Evolutionary conservation across 139 green algal species (phyloP).

Genomic region (Diplosphaera chodatii): DNA sequence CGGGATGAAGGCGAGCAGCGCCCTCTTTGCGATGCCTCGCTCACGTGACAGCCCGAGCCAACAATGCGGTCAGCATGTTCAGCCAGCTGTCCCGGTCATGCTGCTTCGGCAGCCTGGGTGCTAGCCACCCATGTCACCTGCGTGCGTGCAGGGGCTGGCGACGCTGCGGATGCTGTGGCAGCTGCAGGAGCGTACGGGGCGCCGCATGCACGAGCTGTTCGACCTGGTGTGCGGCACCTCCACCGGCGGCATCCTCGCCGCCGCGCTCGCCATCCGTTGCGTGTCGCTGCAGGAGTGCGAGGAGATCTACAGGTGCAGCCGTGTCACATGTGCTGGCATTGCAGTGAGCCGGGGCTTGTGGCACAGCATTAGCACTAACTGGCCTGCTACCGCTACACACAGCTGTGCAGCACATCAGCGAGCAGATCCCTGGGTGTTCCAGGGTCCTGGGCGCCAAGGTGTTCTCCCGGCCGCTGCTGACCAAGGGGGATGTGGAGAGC

Average conservation of each 20-base stretch:
- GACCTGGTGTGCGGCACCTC: conserved; percentile 84
- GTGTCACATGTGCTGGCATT: too few species aligned
- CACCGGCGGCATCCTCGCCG: conserved; percentile 84
- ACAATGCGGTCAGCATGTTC: too few species aligned
- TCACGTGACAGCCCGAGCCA: too few species aligned
- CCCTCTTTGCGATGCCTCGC: too few species aligned
- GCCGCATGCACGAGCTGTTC: conserved; percentile 74
- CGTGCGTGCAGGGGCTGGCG: conserved; percentile 68
- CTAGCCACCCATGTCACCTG: too few species aligned
- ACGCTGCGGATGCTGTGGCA: conserved; percentile 68
- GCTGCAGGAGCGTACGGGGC: conserved; percentile 59
- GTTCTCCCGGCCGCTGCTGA: conserved; percentile 38
- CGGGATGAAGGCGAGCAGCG: conserved; percentile 78
- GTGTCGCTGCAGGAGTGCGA: conserved; percentile 75
- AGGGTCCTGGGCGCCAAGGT: conserved; percentile 48
- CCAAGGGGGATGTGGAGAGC: conserved; percentile 28
- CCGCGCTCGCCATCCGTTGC: conserved; percentile 61
- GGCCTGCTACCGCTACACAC: not conserved
- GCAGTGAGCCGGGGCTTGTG: too few species aligned
- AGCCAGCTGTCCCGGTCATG: too few species aligned
- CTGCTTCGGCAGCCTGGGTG: too few species aligned
- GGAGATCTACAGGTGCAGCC: conserved; percentile 73
- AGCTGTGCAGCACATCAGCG: not conserved
- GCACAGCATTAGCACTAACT: too few species aligned
- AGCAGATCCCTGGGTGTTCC: not conserved